Base-by-base conservation (phyloP, 1,139 yeast species). In the Trichomonascaceae sp. region DNA sequence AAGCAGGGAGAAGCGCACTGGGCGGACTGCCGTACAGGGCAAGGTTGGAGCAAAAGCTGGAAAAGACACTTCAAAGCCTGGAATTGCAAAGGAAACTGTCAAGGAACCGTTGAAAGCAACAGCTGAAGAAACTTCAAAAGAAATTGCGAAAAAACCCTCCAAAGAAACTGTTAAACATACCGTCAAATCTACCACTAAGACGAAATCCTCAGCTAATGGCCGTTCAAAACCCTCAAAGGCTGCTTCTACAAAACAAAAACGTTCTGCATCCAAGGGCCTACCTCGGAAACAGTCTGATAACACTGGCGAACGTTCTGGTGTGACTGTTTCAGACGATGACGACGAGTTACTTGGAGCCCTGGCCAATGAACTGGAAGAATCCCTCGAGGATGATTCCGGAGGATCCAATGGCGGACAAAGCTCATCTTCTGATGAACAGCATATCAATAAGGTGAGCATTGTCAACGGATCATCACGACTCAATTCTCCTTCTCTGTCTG, bases 281-380 rank as follows among this genome's bases (percentile, higher is more conserved):
- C 41, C 41, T 36, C 41, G 41, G 8, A 36, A 36, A 13, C 5
- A 3, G 8, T 5, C 41, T 13, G 41, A 15, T 8, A 9, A 36
- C 15, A n/a, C n/a, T 36, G 17, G 9, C n/a, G 41, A 13, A 13
- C 15, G 17, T 13, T 36, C 41, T 13, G 8, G 41, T 36, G 41
- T 6, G 4, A 13, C 41, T 36, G 41, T 36, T 36, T 36, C 41
- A 15, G 41, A 36, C 17, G 41, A 36, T 15, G 68, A 67, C 48
- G 68, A 66, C 43, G 69, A 63, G 39, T 56, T 65, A 8, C 60
- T 66, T 9, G 68, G 66, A 6, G 69, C 66, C 3, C 58, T 67
- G 46, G 66, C 65, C 12, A 61, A 63, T 48, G 66, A 63, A 49
- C 57, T 63, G 19, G 66, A 63, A 44, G 66, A 60, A 32, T 57